Evolutionary conservation across 352 stramenopile genomes (phyloP).

Genomic region (Phytophthora brassicae): DNA sequence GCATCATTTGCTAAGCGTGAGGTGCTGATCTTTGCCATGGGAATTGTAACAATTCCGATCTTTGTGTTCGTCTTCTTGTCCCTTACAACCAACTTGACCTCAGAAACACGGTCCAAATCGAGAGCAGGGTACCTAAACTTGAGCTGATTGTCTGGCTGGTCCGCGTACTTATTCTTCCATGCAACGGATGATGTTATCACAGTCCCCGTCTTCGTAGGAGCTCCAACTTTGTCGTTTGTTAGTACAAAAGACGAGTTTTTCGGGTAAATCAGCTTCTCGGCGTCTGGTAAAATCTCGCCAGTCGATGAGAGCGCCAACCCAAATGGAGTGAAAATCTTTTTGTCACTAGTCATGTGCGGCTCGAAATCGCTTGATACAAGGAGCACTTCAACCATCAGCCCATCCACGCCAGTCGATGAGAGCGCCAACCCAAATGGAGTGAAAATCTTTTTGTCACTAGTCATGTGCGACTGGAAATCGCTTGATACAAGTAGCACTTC

Average conservation of each 20-base stretch:
- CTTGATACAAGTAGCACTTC: constrained; percentile 54
- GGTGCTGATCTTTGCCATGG: constrained; percentile 28
- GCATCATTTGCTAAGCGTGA: not conserved
- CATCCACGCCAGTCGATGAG: too few relatives aligned
- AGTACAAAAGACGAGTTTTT: constrained; percentile 36
- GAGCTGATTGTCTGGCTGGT: constrained; percentile 8
- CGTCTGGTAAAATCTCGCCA: constrained; percentile 51
- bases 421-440: constrained; percentile 50
- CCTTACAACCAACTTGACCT: constrained; percentile 36
- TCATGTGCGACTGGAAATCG: constrained; percentile 40
- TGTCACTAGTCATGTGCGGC: constrained; percentile 16
- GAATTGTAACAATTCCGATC: constrained; percentile 44
- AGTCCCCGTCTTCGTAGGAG: not conserved
- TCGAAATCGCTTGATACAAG: constrained; percentile 58
- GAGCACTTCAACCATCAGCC: constrained; percentile 45
- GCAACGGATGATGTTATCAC: not conserved
- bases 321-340: constrained; percentile 38
- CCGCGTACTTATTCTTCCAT: constrained; percentile 2
- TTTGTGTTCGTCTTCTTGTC: constrained; percentile 30
- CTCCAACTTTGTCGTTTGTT: not conserved
- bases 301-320: constrained; percentile 36
- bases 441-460: constrained; percentile 16
- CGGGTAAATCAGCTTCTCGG: constrained; percentile 26
- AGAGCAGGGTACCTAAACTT: constrained; percentile 40
- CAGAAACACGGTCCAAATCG: constrained; percentile 48